phyloP scores from a whole-genome alignment of 805 yeast species.

The Zygoascus bituminiphila region DNA sequence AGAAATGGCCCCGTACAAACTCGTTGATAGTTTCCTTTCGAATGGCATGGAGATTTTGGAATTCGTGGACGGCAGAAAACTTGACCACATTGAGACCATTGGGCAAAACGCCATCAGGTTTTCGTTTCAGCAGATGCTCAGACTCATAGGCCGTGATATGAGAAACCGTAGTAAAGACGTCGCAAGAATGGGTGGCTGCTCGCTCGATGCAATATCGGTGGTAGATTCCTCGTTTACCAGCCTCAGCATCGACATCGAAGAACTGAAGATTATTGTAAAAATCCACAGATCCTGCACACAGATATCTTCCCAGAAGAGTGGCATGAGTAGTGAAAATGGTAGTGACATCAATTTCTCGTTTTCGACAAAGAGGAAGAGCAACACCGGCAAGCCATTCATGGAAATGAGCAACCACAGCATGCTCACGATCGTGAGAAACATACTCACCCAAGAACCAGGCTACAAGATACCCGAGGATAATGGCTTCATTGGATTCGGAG shows the following conservation, averaged over 20 bases:
- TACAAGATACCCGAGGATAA: constrained; percentile 81
- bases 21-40: constrained; percentile 89
- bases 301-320: constrained; percentile 84
- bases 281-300: constrained; percentile 95
- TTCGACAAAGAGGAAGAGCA: constrained; percentile 85
- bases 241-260: constrained; percentile 95
- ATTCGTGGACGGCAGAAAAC: constrained; percentile 96
- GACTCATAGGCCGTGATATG: constrained; percentile 96
- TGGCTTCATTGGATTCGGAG: constrained; percentile 84
- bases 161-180: constrained; percentile 94
- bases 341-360: constrained; percentile 85
- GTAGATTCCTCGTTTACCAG: constrained; percentile 95
- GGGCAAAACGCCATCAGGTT: constrained; percentile 97
- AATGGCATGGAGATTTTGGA: constrained; percentile 90
- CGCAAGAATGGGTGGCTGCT: constrained; percentile 92
- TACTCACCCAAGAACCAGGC: constrained; percentile 97
- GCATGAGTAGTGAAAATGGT: constrained; percentile 98
- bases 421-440: constrained; percentile 70
- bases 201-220: constrained; percentile 96
- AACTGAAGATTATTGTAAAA: constrained; percentile 83
- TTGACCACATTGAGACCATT: constrained; percentile 93
- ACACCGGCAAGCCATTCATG: constrained; percentile 99
- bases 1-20: constrained; percentile 92
- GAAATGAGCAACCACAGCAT: constrained; percentile 88
- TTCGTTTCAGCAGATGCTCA: constrained; percentile 85